A percentile compares a stretch with the other conserved stretches of the same genome.
These are phyloP conservation scores for Mallotus nudiflorus DNA, from an alignment of 345 rosid genomes.

Conservation along the genomic window DNA sequence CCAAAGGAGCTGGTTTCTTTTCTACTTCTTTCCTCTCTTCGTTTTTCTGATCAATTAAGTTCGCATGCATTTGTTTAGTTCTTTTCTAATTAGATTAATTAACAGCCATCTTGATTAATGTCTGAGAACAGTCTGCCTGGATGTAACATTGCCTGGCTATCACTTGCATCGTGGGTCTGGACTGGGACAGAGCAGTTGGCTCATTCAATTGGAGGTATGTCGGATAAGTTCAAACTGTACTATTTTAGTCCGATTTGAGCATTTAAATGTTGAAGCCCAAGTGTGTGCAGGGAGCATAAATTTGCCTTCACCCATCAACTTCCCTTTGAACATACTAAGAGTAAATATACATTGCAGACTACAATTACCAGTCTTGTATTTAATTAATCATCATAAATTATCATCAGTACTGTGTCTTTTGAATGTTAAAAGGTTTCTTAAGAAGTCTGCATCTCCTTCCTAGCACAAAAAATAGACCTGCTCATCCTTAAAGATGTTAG, in stretches of 20 bases:
- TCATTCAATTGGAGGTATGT: slow-evolving; percentile 34
- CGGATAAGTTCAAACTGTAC: too few species aligned
- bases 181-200: slow-evolving; percentile 32
- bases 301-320: slow-evolving; percentile 58
- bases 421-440: slow-evolving; percentile 27
- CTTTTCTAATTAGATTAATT: too few species aligned
- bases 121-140: slow-evolving; percentile 38
- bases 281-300: slow-evolving; percentile 66
- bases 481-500: slow-evolving; percentile 65
- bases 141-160: slow-evolving; percentile 35
- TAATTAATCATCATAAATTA: not conserved
- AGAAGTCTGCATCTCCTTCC: slow-evolving; percentile 38
- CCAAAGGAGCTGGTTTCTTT: slow-evolving; percentile 97
- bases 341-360: too few species aligned
- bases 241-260: slow-evolving; percentile 55
- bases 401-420: not conserved
- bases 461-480: slow-evolving; percentile 50
- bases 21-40: not conserved
- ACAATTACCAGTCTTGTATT: not conserved
- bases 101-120: too few species aligned
- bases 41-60: too few species aligned
- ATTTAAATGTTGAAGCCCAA: slow-evolving; percentile 53
- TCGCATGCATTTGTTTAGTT: too few species aligned
- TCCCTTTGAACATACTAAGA: slow-evolving; percentile 45
- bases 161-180: slow-evolving; percentile 37